phyloP scores from a whole-genome alignment of 176 grass and related monocot genomes.

The Musa acuminata region DNA sequence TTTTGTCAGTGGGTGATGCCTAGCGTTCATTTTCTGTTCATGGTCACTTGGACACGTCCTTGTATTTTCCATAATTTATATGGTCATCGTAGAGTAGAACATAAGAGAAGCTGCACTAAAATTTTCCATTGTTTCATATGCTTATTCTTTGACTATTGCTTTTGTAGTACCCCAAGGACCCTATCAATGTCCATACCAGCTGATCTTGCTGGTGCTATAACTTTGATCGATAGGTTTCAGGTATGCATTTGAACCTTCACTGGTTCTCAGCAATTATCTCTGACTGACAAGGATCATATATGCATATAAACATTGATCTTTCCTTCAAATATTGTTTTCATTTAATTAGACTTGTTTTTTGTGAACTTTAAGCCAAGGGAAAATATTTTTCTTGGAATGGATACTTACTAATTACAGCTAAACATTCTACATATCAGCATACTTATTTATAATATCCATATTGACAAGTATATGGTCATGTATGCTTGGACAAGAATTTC shows the following conservation, averaged over 20 bases:
- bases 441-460: too few relatives aligned
- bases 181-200: slow-evolving; percentile 91
- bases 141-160: not conserved
- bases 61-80: not conserved
- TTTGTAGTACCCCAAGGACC: slow-evolving; percentile 72
- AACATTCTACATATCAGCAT: not conserved
- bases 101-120: not conserved
- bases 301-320: not conserved
- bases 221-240: slow-evolving; percentile 97
- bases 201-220: slow-evolving; percentile 91
- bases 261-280: not conserved
- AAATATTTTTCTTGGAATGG: not conserved
- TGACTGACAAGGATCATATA: not conserved
- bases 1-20: too few relatives aligned
- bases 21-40: not conserved
- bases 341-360: not conserved
- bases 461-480: not conserved
- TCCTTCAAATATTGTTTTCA: too few relatives aligned
- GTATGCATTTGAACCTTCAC: slow-evolving; percentile 26
- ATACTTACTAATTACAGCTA: not conserved
- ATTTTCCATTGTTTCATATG: not conserved
- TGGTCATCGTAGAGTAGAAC: not conserved
- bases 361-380: not conserved
- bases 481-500: not conserved
- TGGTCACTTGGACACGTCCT: not conserved